Base-by-base conservation (phyloP, 768 basidiomycete genomes). In the Kwoniella bestiolae region DNA sequence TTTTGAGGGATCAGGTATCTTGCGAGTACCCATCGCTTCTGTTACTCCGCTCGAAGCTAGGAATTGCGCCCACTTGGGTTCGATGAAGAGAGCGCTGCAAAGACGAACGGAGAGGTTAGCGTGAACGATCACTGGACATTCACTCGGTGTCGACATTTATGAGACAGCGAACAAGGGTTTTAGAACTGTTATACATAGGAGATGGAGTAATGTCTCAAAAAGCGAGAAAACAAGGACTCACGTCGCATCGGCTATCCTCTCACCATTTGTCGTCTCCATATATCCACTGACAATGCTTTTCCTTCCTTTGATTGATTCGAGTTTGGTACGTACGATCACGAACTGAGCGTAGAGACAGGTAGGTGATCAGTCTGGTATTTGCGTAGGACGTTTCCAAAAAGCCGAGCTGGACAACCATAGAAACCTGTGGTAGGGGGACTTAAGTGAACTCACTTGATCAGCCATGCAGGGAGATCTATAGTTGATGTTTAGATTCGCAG, bases 401-500 rank as follows among this genome's bases (percentile, higher is more conserved):
- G n/a, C n/a, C n/a, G n/a, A n/a, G n/a, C n/a, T n/a, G n/a, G n/a
- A n/a, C n/a, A n/a, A n/a, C n/a, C n/a, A n/a, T n/a, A n/a, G n/a
- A n/a, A n/a, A n/a, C n/a, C n/a, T n/a, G n/a, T n/a, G n/a, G n/a
- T n/a, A 44, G 56, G 44, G 9, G 23, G 25, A 16, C 28, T 14
- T 23, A 59, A 28, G 60, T 3, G n/a, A 21, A 63, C 82, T 45
- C 68, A 88, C 91, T 84, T 92, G 92, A 79, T 95, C 91, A 0
- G 94, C 94, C 58, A 86, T 87, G 2, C 92, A 92, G 0, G 95
- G 95, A 1, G 91, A 90, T 57, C 86, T 87, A 82, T 94, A 99
- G 72, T 88, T 87, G 53, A 97, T 80, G 3, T 85, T 84, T 46
- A 99, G 84, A 46, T 86, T 90, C 1, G 94, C 95, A 0, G 95